Evolutionary conservation across 2,329 filamentous ascomycete genomes (phyloP).

Genomic region (Orbilia blumenaviensis): DNA sequence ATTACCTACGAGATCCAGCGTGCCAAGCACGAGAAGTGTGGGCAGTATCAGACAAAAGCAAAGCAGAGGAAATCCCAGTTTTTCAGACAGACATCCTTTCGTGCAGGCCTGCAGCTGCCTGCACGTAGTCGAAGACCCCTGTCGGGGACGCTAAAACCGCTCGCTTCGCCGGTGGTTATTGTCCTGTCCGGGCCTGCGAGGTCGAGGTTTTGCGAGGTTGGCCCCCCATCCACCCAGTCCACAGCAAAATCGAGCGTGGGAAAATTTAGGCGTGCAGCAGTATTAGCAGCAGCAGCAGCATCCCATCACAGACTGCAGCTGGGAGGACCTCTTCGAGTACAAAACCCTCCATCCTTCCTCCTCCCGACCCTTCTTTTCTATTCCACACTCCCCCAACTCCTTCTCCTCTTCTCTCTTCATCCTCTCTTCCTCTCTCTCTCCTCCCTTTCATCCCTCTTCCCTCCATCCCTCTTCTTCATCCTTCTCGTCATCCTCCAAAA

Average conservation of each 20-base stretch:
- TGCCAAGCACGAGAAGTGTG: constrained; percentile 28
- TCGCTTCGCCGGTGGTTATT: constrained; percentile 49
- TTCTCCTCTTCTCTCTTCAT: constrained; percentile 19
- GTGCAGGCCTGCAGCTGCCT: constrained; percentile 50
- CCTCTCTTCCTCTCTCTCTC: neutral
- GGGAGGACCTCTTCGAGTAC: constrained; percentile 47
- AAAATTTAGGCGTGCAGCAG: constrained; percentile 3
- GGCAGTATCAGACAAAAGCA: constrained; percentile 32
- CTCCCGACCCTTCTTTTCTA: constrained; percentile 45
- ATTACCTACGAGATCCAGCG: constrained; percentile 48
- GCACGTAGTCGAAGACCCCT: constrained; percentile 22
- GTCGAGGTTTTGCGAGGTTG: neutral
- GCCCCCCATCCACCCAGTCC: constrained; percentile 22
- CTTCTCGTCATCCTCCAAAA: constrained; percentile 36
- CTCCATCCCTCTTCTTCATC: constrained; percentile 23
- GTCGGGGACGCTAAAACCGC: constrained; percentile 50
- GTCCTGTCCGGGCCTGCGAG: constrained; percentile 1
- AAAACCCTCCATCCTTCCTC: constrained; percentile 53
- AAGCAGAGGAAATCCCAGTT: constrained; percentile 35
- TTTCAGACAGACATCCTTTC: constrained; percentile 23
- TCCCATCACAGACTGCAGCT: constrained; percentile 25
- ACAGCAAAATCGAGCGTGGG: neutral
- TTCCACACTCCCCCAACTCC: constrained; percentile 40
- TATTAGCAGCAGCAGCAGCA: no score
- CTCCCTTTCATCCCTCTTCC: neutral